phyloP scores from a whole-genome alignment of 1,284 basidiomycete genomes.

The Cutaneotrichosporon cutaneum region DNA sequence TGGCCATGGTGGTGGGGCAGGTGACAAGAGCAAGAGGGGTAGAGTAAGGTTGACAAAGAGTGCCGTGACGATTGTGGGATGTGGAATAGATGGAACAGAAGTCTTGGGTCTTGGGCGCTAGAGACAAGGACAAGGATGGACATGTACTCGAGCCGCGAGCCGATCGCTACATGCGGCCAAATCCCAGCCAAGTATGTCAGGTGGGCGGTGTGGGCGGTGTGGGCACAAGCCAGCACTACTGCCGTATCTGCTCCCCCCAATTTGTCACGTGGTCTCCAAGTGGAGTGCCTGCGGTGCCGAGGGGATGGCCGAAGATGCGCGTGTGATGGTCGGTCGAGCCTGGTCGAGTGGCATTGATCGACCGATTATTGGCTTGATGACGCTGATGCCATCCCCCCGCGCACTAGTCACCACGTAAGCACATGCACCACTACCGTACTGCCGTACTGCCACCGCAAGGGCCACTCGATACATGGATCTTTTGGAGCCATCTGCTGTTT shows the following conservation, averaged over 20 bases:
- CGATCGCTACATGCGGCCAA: background rate
- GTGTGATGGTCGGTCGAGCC: too few relatives aligned
- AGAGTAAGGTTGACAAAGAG: background rate
- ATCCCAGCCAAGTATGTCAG: too few relatives aligned
- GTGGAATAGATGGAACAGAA: background rate
- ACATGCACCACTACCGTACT: too few relatives aligned
- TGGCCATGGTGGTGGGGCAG: slow-evolving; percentile 7
- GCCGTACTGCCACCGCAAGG: too few relatives aligned
- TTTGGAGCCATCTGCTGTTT: too few relatives aligned
- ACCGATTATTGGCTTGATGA: background rate
- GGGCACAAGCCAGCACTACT: too few relatives aligned
- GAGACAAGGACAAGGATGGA: too few relatives aligned
- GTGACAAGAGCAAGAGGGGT: background rate
- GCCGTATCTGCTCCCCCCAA: background rate
- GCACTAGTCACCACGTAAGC: background rate
- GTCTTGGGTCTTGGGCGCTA: background rate
- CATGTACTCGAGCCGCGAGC: too few relatives aligned
- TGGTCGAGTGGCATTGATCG: too few relatives aligned
- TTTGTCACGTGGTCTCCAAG: background rate
- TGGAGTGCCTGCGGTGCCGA: too few relatives aligned
- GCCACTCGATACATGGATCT: background rate
- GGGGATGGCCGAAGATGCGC: too few relatives aligned
- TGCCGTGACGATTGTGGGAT: background rate
- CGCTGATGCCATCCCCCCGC: background rate
- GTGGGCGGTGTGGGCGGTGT: too few relatives aligned